Percentiles rank a stretch among this genome's conserved stretches.
Conservation (phyloP, 164 flowering plant species). For the Tetracentron sinense region DNA sequence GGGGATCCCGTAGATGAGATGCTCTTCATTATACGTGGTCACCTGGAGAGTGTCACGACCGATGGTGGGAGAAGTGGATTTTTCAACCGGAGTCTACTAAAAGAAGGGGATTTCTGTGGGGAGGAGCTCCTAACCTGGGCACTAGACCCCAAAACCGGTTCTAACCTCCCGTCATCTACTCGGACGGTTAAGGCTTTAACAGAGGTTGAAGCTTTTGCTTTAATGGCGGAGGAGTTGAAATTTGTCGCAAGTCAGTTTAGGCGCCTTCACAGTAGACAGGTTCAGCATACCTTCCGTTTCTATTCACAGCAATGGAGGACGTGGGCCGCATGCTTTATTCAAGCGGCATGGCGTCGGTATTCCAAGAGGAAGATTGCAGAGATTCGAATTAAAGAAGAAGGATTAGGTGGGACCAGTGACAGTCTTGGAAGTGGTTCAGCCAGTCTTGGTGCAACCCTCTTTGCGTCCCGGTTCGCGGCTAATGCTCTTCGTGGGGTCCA, state of each 20-base stretch:
- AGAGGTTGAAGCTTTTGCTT: slow-evolving; percentile 94
- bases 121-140: slow-evolving; percentile 99
- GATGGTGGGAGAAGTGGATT: slow-evolving; percentile 97
- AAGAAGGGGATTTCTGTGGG: slow-evolving; percentile 95
- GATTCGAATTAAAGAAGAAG: slow-evolving; percentile 57
- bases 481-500: slow-evolving; percentile 89
- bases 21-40: slow-evolving; percentile 95
- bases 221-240: slow-evolving; percentile 82
- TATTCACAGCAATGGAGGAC: slow-evolving; percentile 99
- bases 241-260: slow-evolving; percentile 95
- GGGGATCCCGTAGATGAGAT: slow-evolving; percentile 99
- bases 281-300: slow-evolving; percentile 94
- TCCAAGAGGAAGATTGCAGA: slow-evolving; percentile 75
- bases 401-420: slow-evolving; percentile 18
- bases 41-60: slow-evolving; percentile 90
- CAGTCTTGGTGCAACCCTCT: slow-evolving; percentile 77
- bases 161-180: slow-evolving; percentile 88
- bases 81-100: slow-evolving; percentile 72
- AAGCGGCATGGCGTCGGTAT: slow-evolving; percentile 94
- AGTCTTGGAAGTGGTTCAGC: slow-evolving; percentile 39
- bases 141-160: slow-evolving; percentile 81
- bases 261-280: slow-evolving; percentile 94
- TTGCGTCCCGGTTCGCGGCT: slow-evolving; percentile 79
- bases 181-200: slow-evolving; percentile 83
- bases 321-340: slow-evolving; percentile 99